A percentile compares a stretch with the other conserved stretches of the same genome.
Evolutionary conservation across 805 yeast species (phyloP).

Genomic region (Komagataella ulmi): DNA sequence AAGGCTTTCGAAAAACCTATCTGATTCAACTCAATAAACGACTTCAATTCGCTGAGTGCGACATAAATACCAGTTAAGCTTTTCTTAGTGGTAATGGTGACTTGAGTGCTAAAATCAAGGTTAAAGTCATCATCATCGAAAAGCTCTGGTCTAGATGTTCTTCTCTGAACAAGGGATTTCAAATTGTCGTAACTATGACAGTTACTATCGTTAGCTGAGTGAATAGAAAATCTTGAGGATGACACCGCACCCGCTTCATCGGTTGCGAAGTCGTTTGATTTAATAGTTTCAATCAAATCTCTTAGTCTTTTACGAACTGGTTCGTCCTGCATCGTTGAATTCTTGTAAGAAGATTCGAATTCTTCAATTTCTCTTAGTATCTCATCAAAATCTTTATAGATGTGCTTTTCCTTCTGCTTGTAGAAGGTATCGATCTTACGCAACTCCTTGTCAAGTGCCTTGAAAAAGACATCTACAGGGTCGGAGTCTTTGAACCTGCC

Average conservation of each 20-base stretch:
- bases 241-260: not conserved
- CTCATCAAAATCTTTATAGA: conserved; percentile 37
- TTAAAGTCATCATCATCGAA: conserved; percentile 23
- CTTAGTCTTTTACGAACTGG: not conserved
- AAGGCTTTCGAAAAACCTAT: conserved; percentile 86
- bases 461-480: conserved; percentile 45
- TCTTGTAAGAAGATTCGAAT: conserved; percentile 30
- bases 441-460: conserved; percentile 70
- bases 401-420: conserved; percentile 46
- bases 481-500: conserved; percentile 22
- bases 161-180: not conserved
- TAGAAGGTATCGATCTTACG: conserved; percentile 68
- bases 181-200: not conserved
- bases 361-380: conserved; percentile 50
- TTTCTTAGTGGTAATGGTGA: conserved; percentile 52
- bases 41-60: conserved; percentile 65
- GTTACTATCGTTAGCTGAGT: not conserved
- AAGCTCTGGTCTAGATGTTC: conserved; percentile 8
- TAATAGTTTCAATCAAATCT: not conserved
- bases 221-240: not conserved
- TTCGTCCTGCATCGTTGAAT: not conserved
- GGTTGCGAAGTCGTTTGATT: not conserved
- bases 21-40: conserved; percentile 70
- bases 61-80: conserved; percentile 58
- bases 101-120: conserved; percentile 29